Evolutionary conservation across 495 filamentous ascomycete genomes (phyloP).

Genomic region (Aspergillus sparsus): DNA sequence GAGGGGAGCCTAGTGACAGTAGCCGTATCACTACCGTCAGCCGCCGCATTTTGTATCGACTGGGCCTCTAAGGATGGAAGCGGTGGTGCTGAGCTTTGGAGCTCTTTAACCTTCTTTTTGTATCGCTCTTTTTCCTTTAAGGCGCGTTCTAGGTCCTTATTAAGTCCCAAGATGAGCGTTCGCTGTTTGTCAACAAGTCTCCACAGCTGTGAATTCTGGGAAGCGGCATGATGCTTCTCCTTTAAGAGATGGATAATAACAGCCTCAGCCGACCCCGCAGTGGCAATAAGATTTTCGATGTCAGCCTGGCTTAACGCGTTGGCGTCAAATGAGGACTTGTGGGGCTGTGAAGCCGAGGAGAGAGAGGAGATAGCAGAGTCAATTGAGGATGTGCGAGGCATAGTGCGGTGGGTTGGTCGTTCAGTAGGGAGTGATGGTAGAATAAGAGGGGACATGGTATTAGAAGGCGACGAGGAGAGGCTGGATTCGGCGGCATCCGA

Average conservation of each 20-base stretch:
- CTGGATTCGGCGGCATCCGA: constrained; percentile 32
- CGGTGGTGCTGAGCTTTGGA: constrained; percentile 53
- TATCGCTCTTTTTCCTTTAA: constrained; percentile 95
- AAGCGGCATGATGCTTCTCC: constrained; percentile 83
- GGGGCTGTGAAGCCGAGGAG: constrained; percentile 66
- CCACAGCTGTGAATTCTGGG: constrained; percentile 94
- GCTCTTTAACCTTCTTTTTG: constrained; percentile 83
- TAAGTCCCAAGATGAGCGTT: constrained; percentile 87
- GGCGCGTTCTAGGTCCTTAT: constrained; percentile 89
- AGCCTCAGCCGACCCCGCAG: constrained; percentile 87
- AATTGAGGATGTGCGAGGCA: constrained; percentile 86
- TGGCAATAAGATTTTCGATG: constrained; percentile 70
- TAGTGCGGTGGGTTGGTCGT: constrained; percentile 43
- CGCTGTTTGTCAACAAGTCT: constrained; percentile 94
- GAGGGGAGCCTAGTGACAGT: neutral
- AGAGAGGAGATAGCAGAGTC: constrained; percentile 90
- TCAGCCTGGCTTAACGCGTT: constrained; percentile 55
- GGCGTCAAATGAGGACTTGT: constrained; percentile 64
- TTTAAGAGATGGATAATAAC: constrained; percentile 85
- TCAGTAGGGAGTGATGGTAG: constrained; percentile 35
- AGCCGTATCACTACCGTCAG: constrained; percentile 6
- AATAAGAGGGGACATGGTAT: constrained; percentile 31
- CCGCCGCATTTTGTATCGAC: constrained; percentile 11
- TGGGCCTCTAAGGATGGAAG: constrained; percentile 38
- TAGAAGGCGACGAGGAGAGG: constrained; percentile 36